These are phyloP conservation scores for Keithomyces neogunnii DNA, from an alignment of 2,329 filamentous ascomycete genomes.

Conservation along the genomic window DNA sequence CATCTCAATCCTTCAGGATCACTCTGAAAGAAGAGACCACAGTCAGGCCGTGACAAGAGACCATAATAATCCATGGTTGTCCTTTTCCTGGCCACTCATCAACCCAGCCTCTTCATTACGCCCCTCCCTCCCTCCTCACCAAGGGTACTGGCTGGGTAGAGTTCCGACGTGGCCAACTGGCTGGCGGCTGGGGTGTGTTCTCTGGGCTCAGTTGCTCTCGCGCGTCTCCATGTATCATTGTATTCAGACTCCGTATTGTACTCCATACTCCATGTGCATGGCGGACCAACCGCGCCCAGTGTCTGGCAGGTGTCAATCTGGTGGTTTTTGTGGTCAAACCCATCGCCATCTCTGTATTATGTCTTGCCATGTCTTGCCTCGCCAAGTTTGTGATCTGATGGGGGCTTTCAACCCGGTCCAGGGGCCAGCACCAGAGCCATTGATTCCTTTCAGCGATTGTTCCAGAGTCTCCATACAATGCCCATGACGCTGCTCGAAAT, in stretches of 20 bases:
- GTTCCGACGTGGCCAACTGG: slow-evolving; percentile 2
- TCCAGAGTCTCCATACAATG: no score
- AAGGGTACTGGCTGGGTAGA: slow-evolving; percentile 5
- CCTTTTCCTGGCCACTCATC: not conserved
- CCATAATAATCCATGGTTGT: not conserved
- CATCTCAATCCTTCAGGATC: not conserved
- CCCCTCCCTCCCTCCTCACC: not conserved
- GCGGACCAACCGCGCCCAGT: slow-evolving; percentile 4
- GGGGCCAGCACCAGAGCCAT: not conserved
- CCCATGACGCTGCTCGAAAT: no score
- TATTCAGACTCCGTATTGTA: no score
- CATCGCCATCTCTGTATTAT: not conserved
- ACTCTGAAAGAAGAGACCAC: not conserved
- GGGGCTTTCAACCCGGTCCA: not conserved
- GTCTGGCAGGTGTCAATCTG: not conserved
- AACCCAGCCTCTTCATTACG: slow-evolving; percentile 5
- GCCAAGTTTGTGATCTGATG: not conserved
- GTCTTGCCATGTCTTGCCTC: slow-evolving; percentile 9
- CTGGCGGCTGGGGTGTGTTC: slow-evolving; percentile 4
- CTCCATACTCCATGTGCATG: not conserved
- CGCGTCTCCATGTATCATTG: no score
- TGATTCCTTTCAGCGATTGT: not conserved
- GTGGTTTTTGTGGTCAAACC: not conserved
- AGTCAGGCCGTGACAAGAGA: not conserved
- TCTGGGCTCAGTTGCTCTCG: not conserved